Percentiles rank a stretch among this genome's conserved stretches.
Conservation (phyloP, 1,139 yeast genomes). For the Debaryomycetaceae sp. region DNA sequence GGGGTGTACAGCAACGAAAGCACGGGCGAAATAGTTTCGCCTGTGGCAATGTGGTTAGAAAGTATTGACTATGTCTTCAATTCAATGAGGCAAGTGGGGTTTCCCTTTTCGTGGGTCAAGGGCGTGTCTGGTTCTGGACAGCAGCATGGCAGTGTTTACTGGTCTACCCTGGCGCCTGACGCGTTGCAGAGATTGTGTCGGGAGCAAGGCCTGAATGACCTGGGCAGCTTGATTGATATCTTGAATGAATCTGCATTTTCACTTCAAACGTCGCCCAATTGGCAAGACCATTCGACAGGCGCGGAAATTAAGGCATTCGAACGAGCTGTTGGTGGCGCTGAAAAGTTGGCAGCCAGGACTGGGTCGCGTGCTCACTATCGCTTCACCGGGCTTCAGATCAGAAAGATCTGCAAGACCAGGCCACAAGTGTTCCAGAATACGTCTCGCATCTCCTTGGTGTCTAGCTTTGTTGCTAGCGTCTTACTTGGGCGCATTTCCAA, state of each 20-base stretch:
- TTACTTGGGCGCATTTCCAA: constrained; percentile 60
- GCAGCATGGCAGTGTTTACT: constrained; percentile 87
- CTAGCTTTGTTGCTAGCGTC: constrained; percentile 73
- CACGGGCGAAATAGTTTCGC: constrained; percentile 63
- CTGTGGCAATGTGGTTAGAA: constrained; percentile 86
- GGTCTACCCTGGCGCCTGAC: constrained; percentile 51
- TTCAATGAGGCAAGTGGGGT: constrained; percentile 46
- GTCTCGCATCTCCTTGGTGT: constrained; percentile 63
- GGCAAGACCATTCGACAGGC: constrained; percentile 93
- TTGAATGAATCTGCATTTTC: constrained; percentile 44
- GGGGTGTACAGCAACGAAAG: constrained; percentile 61
- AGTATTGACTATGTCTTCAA: constrained; percentile 65
- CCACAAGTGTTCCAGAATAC: constrained; percentile 57
- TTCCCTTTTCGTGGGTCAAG: constrained; percentile 57
- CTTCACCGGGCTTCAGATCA: constrained; percentile 86
- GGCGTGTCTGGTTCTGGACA: constrained; percentile 87
- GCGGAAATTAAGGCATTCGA: constrained; percentile 65
- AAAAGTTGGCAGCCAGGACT: constrained; percentile 59
- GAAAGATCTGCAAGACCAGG: constrained; percentile 58
- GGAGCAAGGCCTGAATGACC: constrained; percentile 15
- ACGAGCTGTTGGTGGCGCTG: constrained; percentile 57
- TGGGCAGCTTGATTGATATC: constrained; percentile 39
- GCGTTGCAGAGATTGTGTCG: constrained; percentile 32
- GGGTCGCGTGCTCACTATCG: constrained; percentile 90
- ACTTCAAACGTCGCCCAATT: constrained; percentile 71